phyloP scores from a whole-genome alignment of 1,139 yeast genomes.

The Pneumocystis sp. region DNA sequence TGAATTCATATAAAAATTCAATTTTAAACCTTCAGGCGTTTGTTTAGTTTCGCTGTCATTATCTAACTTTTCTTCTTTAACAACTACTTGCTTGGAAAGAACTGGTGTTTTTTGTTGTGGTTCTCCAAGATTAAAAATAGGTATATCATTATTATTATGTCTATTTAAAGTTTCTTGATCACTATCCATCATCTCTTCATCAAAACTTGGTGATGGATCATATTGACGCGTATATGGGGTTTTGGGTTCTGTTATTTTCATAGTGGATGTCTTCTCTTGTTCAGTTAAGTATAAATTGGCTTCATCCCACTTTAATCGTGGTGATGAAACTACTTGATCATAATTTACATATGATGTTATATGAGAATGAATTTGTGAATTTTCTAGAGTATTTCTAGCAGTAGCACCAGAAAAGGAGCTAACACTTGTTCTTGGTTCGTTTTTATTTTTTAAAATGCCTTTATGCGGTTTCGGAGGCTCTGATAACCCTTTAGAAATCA shows the following conservation, averaged over 20 bases:
- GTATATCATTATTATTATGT: background rate
- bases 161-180: background rate
- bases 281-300: slow-evolving; percentile 50
- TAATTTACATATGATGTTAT: background rate
- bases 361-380: background rate
- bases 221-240: slow-evolving; percentile 94
- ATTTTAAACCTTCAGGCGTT: background rate
- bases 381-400: background rate
- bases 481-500: background rate
- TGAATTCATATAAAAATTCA: background rate
- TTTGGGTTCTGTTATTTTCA: slow-evolving; percentile 90
- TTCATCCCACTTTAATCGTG: slow-evolving; percentile 59
- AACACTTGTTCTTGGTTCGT: background rate
- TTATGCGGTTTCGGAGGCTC: background rate
- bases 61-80: background rate
- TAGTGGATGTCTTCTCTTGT: slow-evolving; percentile 55
- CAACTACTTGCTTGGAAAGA: background rate
- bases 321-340: slow-evolving; percentile 10
- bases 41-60: background rate
- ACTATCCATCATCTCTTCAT: slow-evolving; percentile 21
- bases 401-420: background rate
- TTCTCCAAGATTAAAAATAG: background rate
- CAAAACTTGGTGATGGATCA: slow-evolving; percentile 73
- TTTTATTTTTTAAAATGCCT: background rate
- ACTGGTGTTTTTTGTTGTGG: background rate